Percentiles rank a stretch among this genome's conserved stretches.
Evolutionary conservation across 108 stramenopile species (phyloP).

Genomic region (Conticribra guillardii): DNA sequence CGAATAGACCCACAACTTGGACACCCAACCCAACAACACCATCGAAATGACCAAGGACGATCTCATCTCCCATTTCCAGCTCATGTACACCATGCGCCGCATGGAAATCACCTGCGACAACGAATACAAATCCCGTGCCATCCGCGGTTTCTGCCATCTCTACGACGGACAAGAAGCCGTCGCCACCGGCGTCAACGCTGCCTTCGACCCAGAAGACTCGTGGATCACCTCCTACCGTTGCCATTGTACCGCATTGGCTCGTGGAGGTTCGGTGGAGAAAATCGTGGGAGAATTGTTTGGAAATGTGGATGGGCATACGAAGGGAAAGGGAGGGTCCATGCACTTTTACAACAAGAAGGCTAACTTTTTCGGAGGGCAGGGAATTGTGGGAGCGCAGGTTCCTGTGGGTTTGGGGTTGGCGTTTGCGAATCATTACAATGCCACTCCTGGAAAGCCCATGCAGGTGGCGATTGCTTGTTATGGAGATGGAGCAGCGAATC

Average conservation of each 20-base stretch:
- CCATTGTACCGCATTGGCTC: constrained; percentile 93
- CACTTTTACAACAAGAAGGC: constrained; percentile 99
- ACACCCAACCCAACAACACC: constrained; percentile 64
- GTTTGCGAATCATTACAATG: constrained; percentile 98
- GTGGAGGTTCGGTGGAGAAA: constrained; percentile 88
- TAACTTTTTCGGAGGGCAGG: constrained; percentile 98
- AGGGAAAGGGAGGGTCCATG: constrained; percentile 99
- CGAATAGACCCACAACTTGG: constrained; percentile 70
- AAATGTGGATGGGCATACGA: constrained; percentile 68
- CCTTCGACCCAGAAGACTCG: constrained; percentile 87
- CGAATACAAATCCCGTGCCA: constrained; percentile 97
- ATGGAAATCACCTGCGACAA: constrained; percentile 99
- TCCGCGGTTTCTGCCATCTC: constrained; percentile 99
- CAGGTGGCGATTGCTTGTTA: constrained; percentile 97
- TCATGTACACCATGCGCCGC: constrained; percentile 99
- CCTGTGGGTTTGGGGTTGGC: constrained; percentile 98
- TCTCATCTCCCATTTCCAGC: constrained; percentile 88
- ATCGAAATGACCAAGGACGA: constrained; percentile 92
- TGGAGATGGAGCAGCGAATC: constrained; percentile 99
- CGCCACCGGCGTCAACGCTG: constrained; percentile 93
- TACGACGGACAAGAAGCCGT: constrained; percentile 99
- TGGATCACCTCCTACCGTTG: constrained; percentile 99
- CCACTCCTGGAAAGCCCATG: constrained; percentile 91
- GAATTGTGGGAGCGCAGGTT: constrained; percentile 99
- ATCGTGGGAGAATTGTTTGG: constrained; percentile 96